phyloP scores from a whole-genome alignment of 148 eudicot genomes.

The Rhododendron molle region DNA sequence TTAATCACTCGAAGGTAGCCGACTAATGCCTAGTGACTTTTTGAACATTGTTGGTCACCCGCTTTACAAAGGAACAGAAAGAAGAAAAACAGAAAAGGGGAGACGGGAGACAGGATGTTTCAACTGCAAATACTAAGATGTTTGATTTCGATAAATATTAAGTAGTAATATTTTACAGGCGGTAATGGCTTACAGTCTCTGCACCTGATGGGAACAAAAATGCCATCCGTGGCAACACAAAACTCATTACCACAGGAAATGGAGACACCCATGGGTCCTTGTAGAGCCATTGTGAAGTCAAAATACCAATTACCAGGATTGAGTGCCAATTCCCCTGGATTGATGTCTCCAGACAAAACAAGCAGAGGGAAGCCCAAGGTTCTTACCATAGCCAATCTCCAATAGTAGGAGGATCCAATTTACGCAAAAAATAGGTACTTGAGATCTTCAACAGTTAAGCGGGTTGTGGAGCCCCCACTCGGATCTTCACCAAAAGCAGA shows the following conservation, averaged over 20 bases:
- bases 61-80: neutral
- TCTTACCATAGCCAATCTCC: neutral
- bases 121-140: neutral
- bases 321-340: neutral
- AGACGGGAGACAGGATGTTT: neutral
- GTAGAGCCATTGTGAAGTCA: neutral
- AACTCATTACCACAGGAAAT: neutral
- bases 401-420: neutral
- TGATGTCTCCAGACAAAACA: neutral
- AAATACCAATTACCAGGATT: neutral
- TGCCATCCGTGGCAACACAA: neutral
- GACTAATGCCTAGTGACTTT: too few relatives aligned
- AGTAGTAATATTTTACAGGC: constrained; percentile 1
- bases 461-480: constrained; percentile 58
- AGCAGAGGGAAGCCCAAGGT: neutral
- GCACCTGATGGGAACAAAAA: constrained; percentile 10
- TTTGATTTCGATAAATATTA: neutral
- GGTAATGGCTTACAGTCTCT: neutral
- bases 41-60: neutral
- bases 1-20: too few relatives aligned
- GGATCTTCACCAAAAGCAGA: constrained; percentile 95
- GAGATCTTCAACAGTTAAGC: constrained; percentile 78
- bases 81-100: neutral
- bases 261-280: neutral
- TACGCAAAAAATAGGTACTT: constrained; percentile 55